Evolutionary conservation across 345 rosid genomes (phyloP).

Genomic region (Corchorus capsularis): DNA sequence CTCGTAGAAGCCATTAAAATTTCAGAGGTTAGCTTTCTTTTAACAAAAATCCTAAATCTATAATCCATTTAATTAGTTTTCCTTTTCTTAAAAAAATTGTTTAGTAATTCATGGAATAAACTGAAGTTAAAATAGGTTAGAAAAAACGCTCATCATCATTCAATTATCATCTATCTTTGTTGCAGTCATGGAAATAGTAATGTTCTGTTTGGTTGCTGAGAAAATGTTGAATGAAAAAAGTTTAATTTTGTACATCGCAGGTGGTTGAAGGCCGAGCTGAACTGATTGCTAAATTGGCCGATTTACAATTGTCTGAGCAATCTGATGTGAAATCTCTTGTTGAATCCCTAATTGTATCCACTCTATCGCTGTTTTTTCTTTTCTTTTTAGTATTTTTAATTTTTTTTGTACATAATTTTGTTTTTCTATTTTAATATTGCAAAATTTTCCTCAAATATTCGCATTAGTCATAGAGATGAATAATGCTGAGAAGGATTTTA

Average conservation of each 20-base stretch:
- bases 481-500: background rate
- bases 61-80: background rate
- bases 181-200: slow-evolving; percentile 2
- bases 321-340: slow-evolving; percentile 51
- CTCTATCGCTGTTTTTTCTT: background rate
- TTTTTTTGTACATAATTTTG: background rate
- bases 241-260: slow-evolving; percentile 36
- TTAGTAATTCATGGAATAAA: background rate
- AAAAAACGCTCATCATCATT: background rate
- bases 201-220: slow-evolving; percentile 13
- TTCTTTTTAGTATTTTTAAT: background rate
- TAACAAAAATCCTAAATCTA: no score
- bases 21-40: slow-evolving; percentile 61
- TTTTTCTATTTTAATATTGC: slow-evolving; percentile 1
- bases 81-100: background rate
- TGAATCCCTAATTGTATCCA: slow-evolving; percentile 73
- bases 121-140: background rate
- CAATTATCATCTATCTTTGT: background rate
- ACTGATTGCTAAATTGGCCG: slow-evolving; percentile 48
- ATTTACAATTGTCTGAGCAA: slow-evolving; percentile 45
- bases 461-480: background rate
- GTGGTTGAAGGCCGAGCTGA: slow-evolving; percentile 69
- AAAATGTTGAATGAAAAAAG: background rate
- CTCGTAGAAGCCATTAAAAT: slow-evolving; percentile 54
- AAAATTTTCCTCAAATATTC: background rate